Percentiles rank a stretch among this genome's conserved stretches.
phyloP scores from a whole-genome alignment of 305 asterid species.

The Fraxinus albicans region DNA sequence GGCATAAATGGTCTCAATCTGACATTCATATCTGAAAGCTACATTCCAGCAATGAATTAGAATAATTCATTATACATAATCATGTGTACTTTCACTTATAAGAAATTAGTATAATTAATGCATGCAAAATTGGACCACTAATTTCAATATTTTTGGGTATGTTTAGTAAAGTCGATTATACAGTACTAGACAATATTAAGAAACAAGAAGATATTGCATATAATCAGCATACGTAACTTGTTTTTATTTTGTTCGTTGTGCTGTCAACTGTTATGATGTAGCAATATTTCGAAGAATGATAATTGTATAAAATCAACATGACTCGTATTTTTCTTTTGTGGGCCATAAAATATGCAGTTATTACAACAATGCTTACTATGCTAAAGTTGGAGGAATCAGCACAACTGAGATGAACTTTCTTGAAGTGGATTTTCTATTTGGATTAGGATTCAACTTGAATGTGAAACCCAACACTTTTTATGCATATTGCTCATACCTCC shows the following conservation, averaged over 20 bases:
- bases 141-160: background rate
- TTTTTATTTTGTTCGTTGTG: background rate
- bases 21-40: conserved; percentile 54
- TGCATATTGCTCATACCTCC: conserved; percentile 69
- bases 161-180: background rate
- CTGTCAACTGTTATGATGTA: background rate
- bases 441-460: conserved; percentile 80
- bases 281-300: background rate
- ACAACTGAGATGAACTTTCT: conserved; percentile 90
- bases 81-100: background rate
- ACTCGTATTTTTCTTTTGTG: background rate
- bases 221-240: background rate
- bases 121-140: background rate
- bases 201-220: background rate
- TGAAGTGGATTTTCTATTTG: conserved; percentile 90
- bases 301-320: background rate
- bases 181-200: background rate
- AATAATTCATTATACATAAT: background rate
- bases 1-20: conserved; percentile 26
- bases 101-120: background rate
- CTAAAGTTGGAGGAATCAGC: conserved; percentile 96
- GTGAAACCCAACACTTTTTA: conserved; percentile 82
- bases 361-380: conserved; percentile 92
- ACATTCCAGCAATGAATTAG: conserved; percentile 31
- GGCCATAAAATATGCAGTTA: conserved; percentile 45